phyloP scores from a whole-genome alignment of 2,329 filamentous ascomycete genomes.

The Blastomyces parvus region DNA sequence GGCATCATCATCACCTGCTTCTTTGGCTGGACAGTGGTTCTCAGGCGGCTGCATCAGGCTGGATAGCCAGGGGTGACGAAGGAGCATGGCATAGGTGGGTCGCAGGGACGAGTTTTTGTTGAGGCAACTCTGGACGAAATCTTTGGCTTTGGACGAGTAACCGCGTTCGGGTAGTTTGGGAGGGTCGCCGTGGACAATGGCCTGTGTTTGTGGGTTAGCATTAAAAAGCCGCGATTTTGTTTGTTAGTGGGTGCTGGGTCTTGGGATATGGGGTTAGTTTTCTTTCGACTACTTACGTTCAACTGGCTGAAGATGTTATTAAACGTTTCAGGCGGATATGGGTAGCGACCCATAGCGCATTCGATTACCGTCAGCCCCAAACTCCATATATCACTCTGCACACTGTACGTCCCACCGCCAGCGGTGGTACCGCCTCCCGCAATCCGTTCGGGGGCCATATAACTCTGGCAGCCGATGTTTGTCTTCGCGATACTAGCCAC shows the following conservation, averaged over 20 bases:
- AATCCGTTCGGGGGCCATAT: constrained; percentile 97
- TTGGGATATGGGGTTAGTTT: background rate
- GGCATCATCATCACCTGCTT: background rate
- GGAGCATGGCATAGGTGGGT: constrained; percentile 85
- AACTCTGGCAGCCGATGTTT: constrained; percentile 97
- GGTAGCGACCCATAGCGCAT: constrained; percentile 87
- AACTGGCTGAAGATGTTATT: constrained; percentile 98
- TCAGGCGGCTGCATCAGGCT: constrained; percentile 61
- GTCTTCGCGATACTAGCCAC: constrained; percentile 97
- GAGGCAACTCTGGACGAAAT: constrained; percentile 81
- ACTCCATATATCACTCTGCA: constrained; percentile 98
- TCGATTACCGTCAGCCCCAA: constrained; percentile 90
- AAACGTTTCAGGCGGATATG: constrained; percentile 93
- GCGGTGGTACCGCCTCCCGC: constrained; percentile 68
- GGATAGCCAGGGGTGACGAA: constrained; percentile 81
- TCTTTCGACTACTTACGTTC: constrained; percentile 59
- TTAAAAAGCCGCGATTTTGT: constrained; percentile 4
- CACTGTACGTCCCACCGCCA: constrained; percentile 80
- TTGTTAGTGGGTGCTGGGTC: background rate
- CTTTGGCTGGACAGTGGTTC: constrained; percentile 14
- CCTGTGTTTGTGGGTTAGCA: constrained; percentile 47
- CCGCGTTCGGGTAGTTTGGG: constrained; percentile 70
- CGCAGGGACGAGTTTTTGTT: constrained; percentile 86
- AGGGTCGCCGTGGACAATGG: constrained; percentile 95
- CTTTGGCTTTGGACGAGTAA: constrained; percentile 69